Evolutionary conservation across 257 asterid genomes (phyloP), one percentile per base, ranked within the genome.

Genomic region (Fraxinus quadrangulata): DNA sequence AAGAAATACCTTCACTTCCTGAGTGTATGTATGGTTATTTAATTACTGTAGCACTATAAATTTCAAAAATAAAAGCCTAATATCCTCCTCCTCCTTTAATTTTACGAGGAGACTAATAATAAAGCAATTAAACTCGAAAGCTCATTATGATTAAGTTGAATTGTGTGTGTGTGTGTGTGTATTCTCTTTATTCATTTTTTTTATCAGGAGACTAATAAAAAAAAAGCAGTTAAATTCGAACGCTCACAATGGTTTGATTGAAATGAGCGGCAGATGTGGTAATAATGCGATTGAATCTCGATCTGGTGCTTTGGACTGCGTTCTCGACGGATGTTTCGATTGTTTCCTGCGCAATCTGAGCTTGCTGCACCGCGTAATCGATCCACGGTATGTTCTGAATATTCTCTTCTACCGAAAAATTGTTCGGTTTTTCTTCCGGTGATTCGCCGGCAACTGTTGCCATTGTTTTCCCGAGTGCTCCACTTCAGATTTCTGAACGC

Each of bases 181-280:
- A 16, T 49, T 42, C 68, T 66, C 72, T 61, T 51, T 17, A 2
- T 11, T 16, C 54, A 14, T 71, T 9, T 19, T 24, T 73, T 19
- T 17, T 11, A 37, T 49, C 31, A 40, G 68, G 51, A 75, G 28
- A 21, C 10, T 28, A 81, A 42, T 34, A 74, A 66, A 5, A 42
- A 30, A 30, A 26, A 79, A 76, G 23, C 79, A 70, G 33, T 21
- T 75, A 33, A 68, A 42, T 78, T n/a, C 26, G 34, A 71, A 82
- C 63, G 21, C 74, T 89, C 85, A 92, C 99, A 56, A 89, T 77
- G 33, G 97, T 89, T 85, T 89, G 98, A 78, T 84, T 82, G 74
- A 93, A 86, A 87, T 96, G 99, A 21, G 91, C 94, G 33, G 97
- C 92, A 0, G 97, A 90, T 40, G 98, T 96, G 78, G 92, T 86